phyloP scores from a whole-genome alignment of 352 stramenopile genomes.

The Pythium rhizo-oryzae region DNA sequence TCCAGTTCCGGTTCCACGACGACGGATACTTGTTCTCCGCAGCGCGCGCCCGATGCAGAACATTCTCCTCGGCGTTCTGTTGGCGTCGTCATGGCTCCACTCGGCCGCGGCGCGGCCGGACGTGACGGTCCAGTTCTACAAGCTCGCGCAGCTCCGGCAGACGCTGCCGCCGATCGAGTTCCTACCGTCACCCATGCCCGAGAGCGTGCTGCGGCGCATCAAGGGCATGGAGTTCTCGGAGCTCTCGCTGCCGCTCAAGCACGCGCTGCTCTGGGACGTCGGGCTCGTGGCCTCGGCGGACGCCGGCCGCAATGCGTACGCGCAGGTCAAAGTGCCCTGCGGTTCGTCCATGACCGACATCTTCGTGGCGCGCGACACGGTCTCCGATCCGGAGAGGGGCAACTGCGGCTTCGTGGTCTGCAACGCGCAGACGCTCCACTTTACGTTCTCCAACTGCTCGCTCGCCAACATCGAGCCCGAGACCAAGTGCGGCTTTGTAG shows the following conservation, averaged over 20 bases:
- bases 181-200: constrained; percentile 17
- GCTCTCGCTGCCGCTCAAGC: constrained; percentile 21
- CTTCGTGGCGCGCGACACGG: constrained; percentile 22
- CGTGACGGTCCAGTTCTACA: constrained; percentile 28
- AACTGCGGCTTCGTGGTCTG: constrained; percentile 21
- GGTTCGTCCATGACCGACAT: constrained; percentile 27
- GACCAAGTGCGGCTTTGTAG: constrained; percentile 23
- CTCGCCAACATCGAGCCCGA: constrained; percentile 2
- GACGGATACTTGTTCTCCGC: neutral
- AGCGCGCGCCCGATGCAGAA: neutral
- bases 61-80: neutral
- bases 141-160: constrained; percentile 18
- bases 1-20: neutral
- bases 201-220: constrained; percentile 13
- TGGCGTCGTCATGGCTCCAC: neutral
- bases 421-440: constrained; percentile 22
- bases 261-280: constrained; percentile 28
- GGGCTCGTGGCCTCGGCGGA: constrained; percentile 22
- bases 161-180: neutral
- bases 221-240: constrained; percentile 9
- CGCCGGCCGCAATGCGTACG: constrained; percentile 8
- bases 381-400: constrained; percentile 14
- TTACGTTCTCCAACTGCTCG: constrained; percentile 22
- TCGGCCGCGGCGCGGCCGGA: constrained; percentile 12
- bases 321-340: constrained; percentile 28